Evolutionary conservation across 176 grass and related monocot species (phyloP), one percentile per base, ranked within the genome.

Genomic region (Bonia amplexicaulis): DNA sequence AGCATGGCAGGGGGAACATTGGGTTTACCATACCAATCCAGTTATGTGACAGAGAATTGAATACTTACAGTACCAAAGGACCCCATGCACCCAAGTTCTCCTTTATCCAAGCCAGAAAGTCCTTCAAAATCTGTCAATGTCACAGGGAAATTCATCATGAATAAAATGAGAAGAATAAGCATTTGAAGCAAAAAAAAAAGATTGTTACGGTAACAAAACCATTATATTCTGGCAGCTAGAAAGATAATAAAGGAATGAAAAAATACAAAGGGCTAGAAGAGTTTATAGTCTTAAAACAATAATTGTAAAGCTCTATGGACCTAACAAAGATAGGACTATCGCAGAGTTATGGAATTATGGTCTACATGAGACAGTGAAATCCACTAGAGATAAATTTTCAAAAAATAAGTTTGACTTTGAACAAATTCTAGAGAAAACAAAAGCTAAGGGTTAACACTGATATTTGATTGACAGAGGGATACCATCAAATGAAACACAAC

Each of bases 81-180:
- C 96, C 96, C 96, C 96, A 99, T 85, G 93, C 90, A 69, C 97
- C 97, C 66, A 99, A 73, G 85, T 90, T 98, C 62, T 92, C 89
- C 92, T 96, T 99, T 81, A 99, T 89, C 97, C 97, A 99, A 82
- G 91, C 68, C 66, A 99, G 77, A 80, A 99, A 99, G 40, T 94
- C 90, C 86, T 96, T 99, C 85, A 99, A 74, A 89, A 98, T 98
- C 96, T 98, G 87, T 71, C 71, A 80, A 79, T 40, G 48, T 16
- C 45, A 51, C 74, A 78, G 11, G 6, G 1, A 20, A 22, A 77
- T 25, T 79, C 26, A 52, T 37, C 45, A 17, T 67, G 7, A 66
- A 54, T 22, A 87, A 78, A 77, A 27, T 49, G 51, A 69, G 78
- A 82, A 71, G 4, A 73, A 41, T 73, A 67, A 69, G 57, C 3